A percentile compares a stretch with the other conserved stretches of the same genome.
Conservation (phyloP, 495 filamentous ascomycete species). For the Pyrenula massariospora region DNA sequence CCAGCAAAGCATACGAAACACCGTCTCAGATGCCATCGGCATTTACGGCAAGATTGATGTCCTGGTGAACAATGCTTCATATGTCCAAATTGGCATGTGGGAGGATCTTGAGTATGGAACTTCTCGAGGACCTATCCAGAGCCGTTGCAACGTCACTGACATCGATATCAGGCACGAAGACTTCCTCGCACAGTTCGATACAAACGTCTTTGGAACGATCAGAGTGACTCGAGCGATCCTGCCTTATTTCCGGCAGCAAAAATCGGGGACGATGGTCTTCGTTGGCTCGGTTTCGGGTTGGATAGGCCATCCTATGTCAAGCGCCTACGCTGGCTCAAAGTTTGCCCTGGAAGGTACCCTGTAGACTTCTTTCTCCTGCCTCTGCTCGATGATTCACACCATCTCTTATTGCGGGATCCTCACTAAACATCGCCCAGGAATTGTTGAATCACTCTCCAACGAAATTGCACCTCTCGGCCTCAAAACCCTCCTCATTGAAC, state of each 20-base stretch:
- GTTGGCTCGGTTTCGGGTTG: constrained; percentile 34
- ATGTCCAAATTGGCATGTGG: constrained; percentile 14
- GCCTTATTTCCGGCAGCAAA: constrained; percentile 31
- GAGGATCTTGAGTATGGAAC: constrained; percentile 11
- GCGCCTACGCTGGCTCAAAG: constrained; percentile 41
- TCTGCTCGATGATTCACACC: neutral
- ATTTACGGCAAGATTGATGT: constrained; percentile 32
- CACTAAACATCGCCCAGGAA: constrained; percentile 16
- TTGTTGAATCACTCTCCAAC: constrained; percentile 22
- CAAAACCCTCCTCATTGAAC: constrained; percentile 29
- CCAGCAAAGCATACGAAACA: constrained; percentile 14
- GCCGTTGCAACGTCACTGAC: neutral
- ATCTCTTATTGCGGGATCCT: constrained; percentile 16
- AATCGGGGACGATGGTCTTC: constrained; percentile 30
- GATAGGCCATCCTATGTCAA: constrained; percentile 22
- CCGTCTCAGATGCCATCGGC: constrained; percentile 19
- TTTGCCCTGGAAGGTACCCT: constrained; percentile 35
- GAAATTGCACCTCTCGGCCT: constrained; percentile 18
- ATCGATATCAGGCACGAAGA: constrained; percentile 16
- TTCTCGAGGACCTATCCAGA: neutral
- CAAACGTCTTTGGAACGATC: constrained; percentile 38
- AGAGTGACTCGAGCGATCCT: constrained; percentile 32
- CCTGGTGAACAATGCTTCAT: constrained; percentile 41
- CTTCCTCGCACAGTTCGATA: constrained; percentile 23
- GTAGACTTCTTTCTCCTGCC: too few species aligned